Base-by-base conservation (phyloP, 2,329 filamentous ascomycete genomes). In the Dothideomycetes sp. region DNA sequence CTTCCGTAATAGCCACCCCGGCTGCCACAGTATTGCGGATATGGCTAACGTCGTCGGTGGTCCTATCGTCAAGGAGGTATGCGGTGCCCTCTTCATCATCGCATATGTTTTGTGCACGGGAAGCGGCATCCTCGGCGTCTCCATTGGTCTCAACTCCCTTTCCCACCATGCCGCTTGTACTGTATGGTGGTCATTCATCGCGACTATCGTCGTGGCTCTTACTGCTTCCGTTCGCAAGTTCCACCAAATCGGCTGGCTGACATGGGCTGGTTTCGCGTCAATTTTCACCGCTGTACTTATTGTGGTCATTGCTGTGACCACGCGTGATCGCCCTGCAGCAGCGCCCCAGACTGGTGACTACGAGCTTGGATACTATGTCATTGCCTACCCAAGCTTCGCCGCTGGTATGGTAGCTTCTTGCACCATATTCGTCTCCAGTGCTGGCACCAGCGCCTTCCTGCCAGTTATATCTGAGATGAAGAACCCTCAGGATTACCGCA, bases 381-480 rank as follows among this genome's bases (percentile, higher is more conserved):
- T 79, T 42, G 70, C 65, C 5, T 58, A 71, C 47, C 74, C 76
- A 0, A 68, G 62, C 15, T 81, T 81, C 50, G 68, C 70, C 0
- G 68, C 65, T 1, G 76, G 72, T 5, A 77, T 80, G 48, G 70
- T 69, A 0, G 72, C 75, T 30, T 65, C 69, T 0, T 64, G 66
- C 2, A 76, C 72, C 2, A 78, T 81, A 45, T 77, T 79, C 56
- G 69, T 72, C 41, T 74, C 73, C 2, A 69, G 66, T 5, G 71
- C 75, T 0, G 73, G 70, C 14, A 78, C 75, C 0, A 72, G 69
- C 0, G 73, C 73, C 2, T 81, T 79, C 50, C 58, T 81, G 2
- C 74, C 75, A 4, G 73, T 81, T 42, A 80, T 81, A 38, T 73
- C 70, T 0, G 78, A 81, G 58, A 81, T 81, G 75, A 63, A 61